A percentile compares a stretch with the other conserved stretches of the same genome.
These are phyloP conservation scores for Lodderomyces parapsilosis DNA, from an alignment of 1,139 yeast species.

Conservation along the genomic window DNA sequence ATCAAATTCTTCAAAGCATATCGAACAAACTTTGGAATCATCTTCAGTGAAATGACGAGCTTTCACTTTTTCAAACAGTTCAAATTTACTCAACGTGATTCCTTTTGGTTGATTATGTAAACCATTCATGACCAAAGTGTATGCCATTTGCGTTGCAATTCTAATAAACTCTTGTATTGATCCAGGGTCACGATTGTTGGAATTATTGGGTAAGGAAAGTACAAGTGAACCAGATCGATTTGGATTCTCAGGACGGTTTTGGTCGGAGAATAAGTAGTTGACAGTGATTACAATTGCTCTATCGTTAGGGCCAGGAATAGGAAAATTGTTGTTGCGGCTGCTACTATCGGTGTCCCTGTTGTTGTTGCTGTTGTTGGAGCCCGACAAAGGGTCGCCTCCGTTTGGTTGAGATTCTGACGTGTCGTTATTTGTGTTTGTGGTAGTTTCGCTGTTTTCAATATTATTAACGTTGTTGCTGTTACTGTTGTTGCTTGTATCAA, in stretches of 20 bases:
- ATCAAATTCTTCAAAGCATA: constrained; percentile 62
- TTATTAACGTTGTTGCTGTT: not conserved
- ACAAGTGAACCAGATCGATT: constrained; percentile 55
- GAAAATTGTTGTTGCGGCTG: not conserved
- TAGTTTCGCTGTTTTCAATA: not conserved
- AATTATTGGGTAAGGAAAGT: constrained; percentile 63
- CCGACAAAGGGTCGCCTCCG: not conserved
- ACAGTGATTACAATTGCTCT: constrained; percentile 43
- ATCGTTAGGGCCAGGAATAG: not conserved
- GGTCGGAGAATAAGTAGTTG: constrained; percentile 46
- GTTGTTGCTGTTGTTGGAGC: not conserved
- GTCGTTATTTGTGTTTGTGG: constrained; percentile 2
- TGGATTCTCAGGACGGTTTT: constrained; percentile 38
- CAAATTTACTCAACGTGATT: constrained; percentile 51
- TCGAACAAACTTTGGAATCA: constrained; percentile 50
- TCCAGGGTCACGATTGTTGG: constrained; percentile 53
- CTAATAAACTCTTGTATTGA: constrained; percentile 58
- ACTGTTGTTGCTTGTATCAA: not conserved
- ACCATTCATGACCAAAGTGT: constrained; percentile 54
- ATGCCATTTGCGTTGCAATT: constrained; percentile 69
- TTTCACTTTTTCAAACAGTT: constrained; percentile 35
- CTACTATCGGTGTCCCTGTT: constrained; percentile 1
- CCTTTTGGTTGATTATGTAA: constrained; percentile 45
- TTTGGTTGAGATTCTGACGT: not conserved
- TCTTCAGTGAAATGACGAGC: constrained; percentile 12